Conservation (phyloP, 139 green algal genomes). For the Haematococcus lacustris region DNA sequence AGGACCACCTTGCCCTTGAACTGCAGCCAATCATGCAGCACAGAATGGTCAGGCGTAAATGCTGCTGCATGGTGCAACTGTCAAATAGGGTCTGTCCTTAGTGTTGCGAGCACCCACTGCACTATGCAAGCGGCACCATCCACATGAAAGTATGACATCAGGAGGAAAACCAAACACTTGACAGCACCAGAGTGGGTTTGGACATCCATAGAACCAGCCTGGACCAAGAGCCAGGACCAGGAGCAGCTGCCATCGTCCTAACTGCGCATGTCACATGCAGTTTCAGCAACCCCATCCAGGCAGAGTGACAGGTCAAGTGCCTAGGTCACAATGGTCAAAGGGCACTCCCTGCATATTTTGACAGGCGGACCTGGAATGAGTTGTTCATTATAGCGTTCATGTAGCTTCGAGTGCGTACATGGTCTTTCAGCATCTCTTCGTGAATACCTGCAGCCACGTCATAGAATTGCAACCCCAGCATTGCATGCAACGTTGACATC, state of each 20-base stretch:
- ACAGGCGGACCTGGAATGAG: slow-evolving; percentile 17
- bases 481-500: too few species aligned
- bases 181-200: background rate
- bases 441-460: slow-evolving; percentile 87
- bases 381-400: slow-evolving; percentile 80
- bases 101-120: too few species aligned
- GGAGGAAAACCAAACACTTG: background rate
- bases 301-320: background rate
- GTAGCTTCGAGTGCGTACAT: slow-evolving; percentile 58
- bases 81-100: too few species aligned
- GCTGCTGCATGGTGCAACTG: slow-evolving; percentile 59
- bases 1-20: slow-evolving; percentile 65
- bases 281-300: background rate
- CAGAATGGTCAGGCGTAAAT: slow-evolving; percentile 72
- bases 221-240: too few species aligned
- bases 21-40: slow-evolving; percentile 67
- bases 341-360: background rate
- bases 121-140: too few species aligned
- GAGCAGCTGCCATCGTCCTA: background rate
- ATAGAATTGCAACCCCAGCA: background rate
- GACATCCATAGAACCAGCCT: too few species aligned
- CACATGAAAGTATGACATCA: background rate
- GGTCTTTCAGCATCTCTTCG: slow-evolving; percentile 80
- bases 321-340: background rate
- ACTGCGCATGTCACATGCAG: background rate